These are phyloP conservation scores for Rhizophagus clarus DNA, from an alignment of 192 early-diverging fungal species.

Conservation along the genomic window DNA sequence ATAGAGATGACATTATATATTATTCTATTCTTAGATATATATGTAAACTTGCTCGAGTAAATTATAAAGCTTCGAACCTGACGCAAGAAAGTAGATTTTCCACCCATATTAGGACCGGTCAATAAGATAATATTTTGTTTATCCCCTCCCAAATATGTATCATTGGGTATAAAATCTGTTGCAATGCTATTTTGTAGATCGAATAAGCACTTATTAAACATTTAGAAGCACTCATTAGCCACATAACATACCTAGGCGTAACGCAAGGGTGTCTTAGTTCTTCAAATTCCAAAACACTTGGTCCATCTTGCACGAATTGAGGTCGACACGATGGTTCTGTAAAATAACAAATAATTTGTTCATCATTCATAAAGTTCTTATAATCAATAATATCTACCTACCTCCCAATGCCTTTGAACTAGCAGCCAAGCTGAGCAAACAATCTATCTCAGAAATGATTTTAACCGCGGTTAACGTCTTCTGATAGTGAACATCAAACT, in stretches of 20 bases:
- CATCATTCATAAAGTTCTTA: neutral
- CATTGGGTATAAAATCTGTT: constrained; percentile 93
- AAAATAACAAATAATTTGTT: neutral
- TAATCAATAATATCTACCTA: constrained; percentile 35
- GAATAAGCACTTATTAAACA: constrained; percentile 20
- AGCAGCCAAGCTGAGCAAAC: constrained; percentile 74
- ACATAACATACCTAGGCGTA: constrained; percentile 53
- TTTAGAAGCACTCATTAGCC: neutral
- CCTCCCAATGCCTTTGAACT: constrained; percentile 67
- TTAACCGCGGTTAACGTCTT: constrained; percentile 72
- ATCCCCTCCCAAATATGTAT: constrained; percentile 75
- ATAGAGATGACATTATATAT: neutral
- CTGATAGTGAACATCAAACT: constrained; percentile 82
- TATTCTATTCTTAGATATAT: neutral
- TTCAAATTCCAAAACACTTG: constrained; percentile 75
- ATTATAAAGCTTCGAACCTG: constrained; percentile 55
- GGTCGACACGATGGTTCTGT: constrained; percentile 83
- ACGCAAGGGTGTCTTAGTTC: constrained; percentile 95
- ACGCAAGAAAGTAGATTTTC: constrained; percentile 94
- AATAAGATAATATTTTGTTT: constrained; percentile 80
- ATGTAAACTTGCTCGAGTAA: neutral
- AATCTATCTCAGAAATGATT: constrained; percentile 85
- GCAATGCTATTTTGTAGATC: constrained; percentile 32
- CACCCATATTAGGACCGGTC: constrained; percentile 99
- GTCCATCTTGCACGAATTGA: constrained; percentile 70